Percentiles rank a stretch among this genome's conserved stretches.
These are phyloP conservation scores for Aspergillus fijiensis DNA, from an alignment of 2,329 filamentous ascomycete genomes.

Conservation along the genomic window DNA sequence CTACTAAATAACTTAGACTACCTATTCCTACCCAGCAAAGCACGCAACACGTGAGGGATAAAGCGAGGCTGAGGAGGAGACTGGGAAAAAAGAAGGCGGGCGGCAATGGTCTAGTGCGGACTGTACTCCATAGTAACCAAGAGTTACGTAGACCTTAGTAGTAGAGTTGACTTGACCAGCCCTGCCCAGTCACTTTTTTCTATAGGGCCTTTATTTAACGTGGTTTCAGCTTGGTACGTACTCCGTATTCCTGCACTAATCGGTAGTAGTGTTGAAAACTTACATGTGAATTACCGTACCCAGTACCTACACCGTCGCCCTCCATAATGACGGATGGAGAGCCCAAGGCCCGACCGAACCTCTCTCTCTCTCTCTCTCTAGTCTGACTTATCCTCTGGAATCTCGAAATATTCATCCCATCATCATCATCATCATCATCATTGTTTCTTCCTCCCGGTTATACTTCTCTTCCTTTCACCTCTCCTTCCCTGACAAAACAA, in stretches of 20 bases:
- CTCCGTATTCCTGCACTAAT: too few relatives aligned
- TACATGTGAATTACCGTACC: not conserved
- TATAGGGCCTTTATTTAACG: too few relatives aligned
- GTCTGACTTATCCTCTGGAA: too few relatives aligned
- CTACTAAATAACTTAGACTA: too few relatives aligned
- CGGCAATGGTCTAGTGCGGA: conserved; percentile 8
- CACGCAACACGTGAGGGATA: not conserved
- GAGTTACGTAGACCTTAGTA: too few relatives aligned
- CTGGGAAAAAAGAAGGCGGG: not conserved
- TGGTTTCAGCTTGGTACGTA: conserved; percentile 1
- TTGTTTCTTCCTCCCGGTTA: conserved; percentile 15
- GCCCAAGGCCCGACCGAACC: not conserved
- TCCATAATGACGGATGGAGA: too few relatives aligned
- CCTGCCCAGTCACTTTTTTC: too few relatives aligned
- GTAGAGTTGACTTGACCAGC: too few relatives aligned
- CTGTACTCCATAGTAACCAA: too few relatives aligned
- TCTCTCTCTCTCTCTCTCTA: not conserved
- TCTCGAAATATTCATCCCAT: not conserved
- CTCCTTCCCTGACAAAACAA: not conserved
- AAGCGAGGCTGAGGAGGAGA: conserved; percentile 18
- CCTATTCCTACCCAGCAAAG: too few relatives aligned
- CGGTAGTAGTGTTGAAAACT: not conserved
- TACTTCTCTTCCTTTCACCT: not conserved
- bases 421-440: not conserved
- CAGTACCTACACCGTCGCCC: too few relatives aligned